These are phyloP conservation scores for Sporobolomyces phaffii DNA, from an alignment of 768 basidiomycete genomes.

Conservation along the genomic window DNA sequence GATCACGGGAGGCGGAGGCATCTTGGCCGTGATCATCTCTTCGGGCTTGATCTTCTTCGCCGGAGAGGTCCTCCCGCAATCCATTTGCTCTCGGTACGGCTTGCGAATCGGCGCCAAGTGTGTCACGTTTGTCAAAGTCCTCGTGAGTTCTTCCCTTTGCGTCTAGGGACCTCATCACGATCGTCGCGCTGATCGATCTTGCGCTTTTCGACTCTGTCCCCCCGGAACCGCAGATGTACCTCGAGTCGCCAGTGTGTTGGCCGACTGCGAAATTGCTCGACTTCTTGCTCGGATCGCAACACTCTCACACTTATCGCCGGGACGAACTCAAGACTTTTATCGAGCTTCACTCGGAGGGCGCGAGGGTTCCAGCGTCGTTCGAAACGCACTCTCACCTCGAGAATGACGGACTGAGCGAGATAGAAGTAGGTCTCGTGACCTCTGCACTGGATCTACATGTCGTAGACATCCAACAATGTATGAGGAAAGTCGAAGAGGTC, in stretches of 20 bases:
- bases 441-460: background rate
- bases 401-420: background rate
- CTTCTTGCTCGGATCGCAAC: constrained; percentile 64
- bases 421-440: background rate
- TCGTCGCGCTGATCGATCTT: background rate
- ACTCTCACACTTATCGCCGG: constrained; percentile 48
- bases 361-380: too few relatives aligned
- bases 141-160: constrained; percentile 47
- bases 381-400: too few relatives aligned
- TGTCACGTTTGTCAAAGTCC: constrained; percentile 61
- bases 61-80: constrained; percentile 53
- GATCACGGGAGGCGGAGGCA: constrained; percentile 48
- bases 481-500: background rate
- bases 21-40: constrained; percentile 48
- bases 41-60: constrained; percentile 45
- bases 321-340: constrained; percentile 48
- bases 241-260: constrained; percentile 60
- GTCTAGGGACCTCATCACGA: too few relatives aligned
- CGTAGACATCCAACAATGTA: background rate
- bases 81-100: constrained; percentile 69
- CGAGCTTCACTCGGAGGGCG: constrained; percentile 43
- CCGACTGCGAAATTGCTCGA: constrained; percentile 69
- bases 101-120: constrained; percentile 73
- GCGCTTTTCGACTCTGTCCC: too few relatives aligned
- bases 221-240: constrained; percentile 42